phyloP scores from a whole-genome alignment of 2,329 filamentous ascomycete genomes.

The Claviceps maximensis region DNA sequence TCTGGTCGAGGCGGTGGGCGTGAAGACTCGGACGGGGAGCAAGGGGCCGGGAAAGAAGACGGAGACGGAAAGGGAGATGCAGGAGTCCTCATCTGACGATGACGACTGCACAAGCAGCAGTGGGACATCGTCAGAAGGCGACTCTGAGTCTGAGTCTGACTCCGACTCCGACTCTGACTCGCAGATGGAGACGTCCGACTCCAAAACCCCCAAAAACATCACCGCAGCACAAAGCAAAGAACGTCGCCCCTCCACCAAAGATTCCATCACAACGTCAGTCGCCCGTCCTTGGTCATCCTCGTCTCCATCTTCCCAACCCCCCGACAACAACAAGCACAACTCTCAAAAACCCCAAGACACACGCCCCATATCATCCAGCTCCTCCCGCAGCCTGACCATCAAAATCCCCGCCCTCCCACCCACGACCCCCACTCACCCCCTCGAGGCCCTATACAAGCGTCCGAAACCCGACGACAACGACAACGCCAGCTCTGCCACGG shows the following conservation, averaged over 20 bases:
- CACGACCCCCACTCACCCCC: conserved; percentile 51
- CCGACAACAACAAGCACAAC: conserved; percentile 12
- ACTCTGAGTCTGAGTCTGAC: conserved; percentile 16
- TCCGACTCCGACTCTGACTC: conserved; percentile 20
- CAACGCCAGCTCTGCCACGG: conserved; percentile 11
- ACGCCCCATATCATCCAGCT: conserved; percentile 30
- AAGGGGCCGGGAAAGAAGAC: background rate
- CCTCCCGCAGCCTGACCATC: conserved; percentile 38
- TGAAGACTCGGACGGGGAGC: conserved; percentile 3
- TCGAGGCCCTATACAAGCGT: conserved; percentile 86
- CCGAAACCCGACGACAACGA: conserved; percentile 22
- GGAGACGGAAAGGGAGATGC: conserved; percentile 12
- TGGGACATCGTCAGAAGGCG: conserved; percentile 21
- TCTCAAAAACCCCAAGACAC: conserved; percentile 14
- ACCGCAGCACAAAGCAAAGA: background rate
- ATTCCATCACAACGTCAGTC: background rate
- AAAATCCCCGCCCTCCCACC: conserved; percentile 38
- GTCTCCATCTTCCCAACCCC: background rate
- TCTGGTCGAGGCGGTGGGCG: conserved; percentile 50
- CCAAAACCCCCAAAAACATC: background rate
- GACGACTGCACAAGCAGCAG: conserved; percentile 28
- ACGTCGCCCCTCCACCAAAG: background rate
- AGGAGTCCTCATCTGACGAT: conserved; percentile 1
- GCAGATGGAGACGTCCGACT: too few species aligned
- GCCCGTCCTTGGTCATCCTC: background rate